Conservation (phyloP, 2,329 filamentous ascomycete genomes). For the Phyllosticta citribraziliensis region DNA sequence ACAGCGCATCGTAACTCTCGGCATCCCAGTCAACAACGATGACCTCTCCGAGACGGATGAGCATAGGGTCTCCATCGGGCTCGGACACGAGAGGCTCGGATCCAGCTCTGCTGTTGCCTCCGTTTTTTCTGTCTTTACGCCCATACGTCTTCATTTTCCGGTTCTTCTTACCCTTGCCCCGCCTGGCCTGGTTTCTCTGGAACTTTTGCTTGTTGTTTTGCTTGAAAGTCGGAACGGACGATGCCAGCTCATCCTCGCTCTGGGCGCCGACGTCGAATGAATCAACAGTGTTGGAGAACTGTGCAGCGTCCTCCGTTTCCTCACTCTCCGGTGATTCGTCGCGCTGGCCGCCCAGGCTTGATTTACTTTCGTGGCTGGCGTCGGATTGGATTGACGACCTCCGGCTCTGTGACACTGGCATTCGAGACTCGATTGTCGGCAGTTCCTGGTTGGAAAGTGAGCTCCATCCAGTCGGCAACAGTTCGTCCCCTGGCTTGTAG, state of each 20-base stretch:
- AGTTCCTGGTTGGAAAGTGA: conserved; percentile 49
- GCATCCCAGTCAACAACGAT: conserved; percentile 80
- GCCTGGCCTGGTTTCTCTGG: conserved; percentile 14
- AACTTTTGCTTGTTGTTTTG: conserved; percentile 22
- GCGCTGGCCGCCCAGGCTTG: background rate
- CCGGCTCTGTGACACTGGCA: conserved; percentile 23
- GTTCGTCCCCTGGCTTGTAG: conserved; percentile 43
- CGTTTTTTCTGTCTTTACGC: conserved; percentile 17
- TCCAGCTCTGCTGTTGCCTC: background rate
- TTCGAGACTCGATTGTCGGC: conserved; percentile 43
- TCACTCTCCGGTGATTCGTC: conserved; percentile 17
- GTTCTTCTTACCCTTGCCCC: conserved; percentile 23
- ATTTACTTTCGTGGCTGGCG: conserved; percentile 11
- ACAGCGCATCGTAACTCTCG: conserved; percentile 61
- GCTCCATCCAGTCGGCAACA: conserved; percentile 62
- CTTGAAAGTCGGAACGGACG: conserved; percentile 12
- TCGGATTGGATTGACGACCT: conserved; percentile 26
- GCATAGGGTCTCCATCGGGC: conserved; percentile 43
- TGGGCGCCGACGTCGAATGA: conserved; percentile 22
- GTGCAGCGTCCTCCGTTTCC: conserved; percentile 21
- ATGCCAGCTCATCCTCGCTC: conserved; percentile 28
- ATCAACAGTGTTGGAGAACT: conserved; percentile 19
- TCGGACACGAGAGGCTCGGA: conserved; percentile 21
- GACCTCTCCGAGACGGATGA: conserved; percentile 73
- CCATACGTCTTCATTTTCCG: conserved; percentile 19